These are phyloP conservation scores for Allomyces javanicus DNA, from an alignment of 192 early-diverging fungal genomes.

Conservation along the genomic window DNA sequence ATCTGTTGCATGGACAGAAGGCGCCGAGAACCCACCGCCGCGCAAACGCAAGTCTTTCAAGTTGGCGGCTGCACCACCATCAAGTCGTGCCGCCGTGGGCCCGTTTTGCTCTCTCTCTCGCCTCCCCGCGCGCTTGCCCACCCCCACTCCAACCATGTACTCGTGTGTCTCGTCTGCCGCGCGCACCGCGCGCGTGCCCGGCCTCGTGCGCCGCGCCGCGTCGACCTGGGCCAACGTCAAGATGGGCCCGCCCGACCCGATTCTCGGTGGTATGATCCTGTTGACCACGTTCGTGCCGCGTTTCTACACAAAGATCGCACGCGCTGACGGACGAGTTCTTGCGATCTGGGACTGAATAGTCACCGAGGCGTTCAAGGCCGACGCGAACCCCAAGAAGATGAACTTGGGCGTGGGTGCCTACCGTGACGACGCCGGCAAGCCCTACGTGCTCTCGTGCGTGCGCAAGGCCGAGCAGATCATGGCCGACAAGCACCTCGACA, in stretches of 20 bases:
- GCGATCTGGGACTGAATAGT: conserved; percentile 17
- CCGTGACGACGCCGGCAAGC: conserved; percentile 78
- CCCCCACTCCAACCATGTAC: no score
- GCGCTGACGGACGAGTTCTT: no score
- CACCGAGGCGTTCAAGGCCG: conserved; percentile 87
- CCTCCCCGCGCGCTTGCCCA: no score
- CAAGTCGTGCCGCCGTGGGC: no score
- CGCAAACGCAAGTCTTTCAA: no score
- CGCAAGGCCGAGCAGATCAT: conserved; percentile 74
- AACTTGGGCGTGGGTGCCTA: conserved; percentile 97
- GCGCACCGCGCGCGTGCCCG: conserved; percentile 13
- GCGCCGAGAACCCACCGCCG: no score
- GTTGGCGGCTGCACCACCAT: no score
- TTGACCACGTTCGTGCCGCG: not conserved
- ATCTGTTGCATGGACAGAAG: no score
- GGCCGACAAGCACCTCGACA: conserved; percentile 46
- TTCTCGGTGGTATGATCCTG: conserved; percentile 25
- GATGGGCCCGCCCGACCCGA: conserved; percentile 54
- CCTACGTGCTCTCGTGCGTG: conserved; percentile 76
- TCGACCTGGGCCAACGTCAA: conserved; percentile 33
- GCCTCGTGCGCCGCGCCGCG: conserved; percentile 13
- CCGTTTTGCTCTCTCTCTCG: no score
- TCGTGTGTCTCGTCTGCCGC: conserved; percentile 4
- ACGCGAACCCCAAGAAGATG: conserved; percentile 79
- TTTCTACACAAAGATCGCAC: not conserved